A percentile compares a stretch with the other conserved stretches of the same genome.
Evolutionary conservation across 2,329 filamentous ascomycete genomes (phyloP).

Genomic region (Fusarium sp.): DNA sequence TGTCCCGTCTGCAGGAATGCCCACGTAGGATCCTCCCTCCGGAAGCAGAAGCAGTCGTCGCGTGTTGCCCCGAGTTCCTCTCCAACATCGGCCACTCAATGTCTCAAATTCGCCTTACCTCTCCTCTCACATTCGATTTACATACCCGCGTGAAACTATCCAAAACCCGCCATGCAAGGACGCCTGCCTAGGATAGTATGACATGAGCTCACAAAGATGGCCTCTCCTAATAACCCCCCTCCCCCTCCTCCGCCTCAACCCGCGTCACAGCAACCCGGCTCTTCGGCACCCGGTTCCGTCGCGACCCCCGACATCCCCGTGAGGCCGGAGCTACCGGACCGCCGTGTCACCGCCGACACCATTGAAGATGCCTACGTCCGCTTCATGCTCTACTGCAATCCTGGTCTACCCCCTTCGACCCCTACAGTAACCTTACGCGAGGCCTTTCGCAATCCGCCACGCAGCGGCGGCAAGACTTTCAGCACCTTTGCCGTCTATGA

Average conservation of each 20-base stretch:
- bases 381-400: slow-evolving; percentile 94
- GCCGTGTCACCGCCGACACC: slow-evolving; percentile 74
- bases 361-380: slow-evolving; percentile 85
- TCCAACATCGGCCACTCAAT: slow-evolving; percentile 17
- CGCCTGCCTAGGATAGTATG: slow-evolving; percentile 4
- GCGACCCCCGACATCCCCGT: slow-evolving; percentile 31
- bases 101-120: slow-evolving; percentile 28
- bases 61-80: background rate
- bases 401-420: slow-evolving; percentile 73
- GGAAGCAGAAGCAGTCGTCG: background rate
- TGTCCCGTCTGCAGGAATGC: slow-evolving; percentile 9
- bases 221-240: slow-evolving; percentile 30
- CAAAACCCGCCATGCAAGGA: slow-evolving; percentile 1
- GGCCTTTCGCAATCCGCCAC: slow-evolving; percentile 82
- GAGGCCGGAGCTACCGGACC: slow-evolving; percentile 68
- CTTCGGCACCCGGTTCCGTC: slow-evolving; percentile 29
- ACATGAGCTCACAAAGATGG: slow-evolving; percentile 42
- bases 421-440: slow-evolving; percentile 79
- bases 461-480: slow-evolving; percentile 89
- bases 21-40: background rate
- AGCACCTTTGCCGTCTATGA: slow-evolving; percentile 81
- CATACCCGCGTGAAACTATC: slow-evolving; percentile 23
- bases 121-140: slow-evolving; percentile 14
- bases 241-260: slow-evolving; percentile 30
- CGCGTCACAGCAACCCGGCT: slow-evolving; percentile 20